A percentile compares a stretch with the other conserved stretches of the same genome.
These are phyloP conservation scores for Trichoderma gracile DNA, from an alignment of 2,329 filamentous ascomycete species.

Conservation along the genomic window DNA sequence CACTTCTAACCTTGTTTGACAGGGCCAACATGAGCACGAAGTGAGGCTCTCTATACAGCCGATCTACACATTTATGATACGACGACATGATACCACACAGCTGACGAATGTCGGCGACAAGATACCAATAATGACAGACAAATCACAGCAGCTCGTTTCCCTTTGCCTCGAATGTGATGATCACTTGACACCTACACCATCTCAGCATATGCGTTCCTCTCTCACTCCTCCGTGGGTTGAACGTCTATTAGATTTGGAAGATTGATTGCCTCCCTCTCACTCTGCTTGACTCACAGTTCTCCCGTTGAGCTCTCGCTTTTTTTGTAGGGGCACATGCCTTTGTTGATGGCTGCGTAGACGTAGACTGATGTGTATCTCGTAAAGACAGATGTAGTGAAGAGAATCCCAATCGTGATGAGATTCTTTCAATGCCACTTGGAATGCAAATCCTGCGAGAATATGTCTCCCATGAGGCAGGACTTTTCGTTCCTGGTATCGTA, in stretches of 20 bases:
- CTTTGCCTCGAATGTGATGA: background rate
- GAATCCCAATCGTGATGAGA: no score
- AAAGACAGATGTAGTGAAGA: no score
- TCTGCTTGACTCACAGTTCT: constrained; percentile 49
- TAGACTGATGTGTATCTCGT: no score
- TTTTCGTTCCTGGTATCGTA: no score
- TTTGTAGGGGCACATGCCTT: constrained; percentile 47
- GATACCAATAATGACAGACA: constrained; percentile 10
- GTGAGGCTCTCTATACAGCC: constrained; percentile 29
- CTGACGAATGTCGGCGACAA: constrained; percentile 15
- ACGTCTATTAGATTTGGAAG: constrained; percentile 58
- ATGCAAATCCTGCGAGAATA: no score
- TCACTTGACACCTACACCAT: constrained; percentile 41
- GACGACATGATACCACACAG: constrained; percentile 13
- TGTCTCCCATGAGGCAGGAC: no score
- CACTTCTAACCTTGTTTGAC: constrained; percentile 35
- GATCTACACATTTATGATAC: constrained; percentile 5
- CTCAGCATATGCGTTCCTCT: constrained; percentile 57
- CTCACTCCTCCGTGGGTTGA: constrained; percentile 52
- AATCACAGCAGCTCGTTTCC: background rate
- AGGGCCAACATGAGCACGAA: constrained; percentile 44
- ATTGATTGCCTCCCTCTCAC: constrained; percentile 52
- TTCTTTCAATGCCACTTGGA: no score
- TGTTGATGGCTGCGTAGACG: no score
- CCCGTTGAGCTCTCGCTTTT: constrained; percentile 51